These are phyloP conservation scores for Ephemerocybe angulata DNA, from an alignment of 768 basidiomycete species.

Conservation along the genomic window DNA sequence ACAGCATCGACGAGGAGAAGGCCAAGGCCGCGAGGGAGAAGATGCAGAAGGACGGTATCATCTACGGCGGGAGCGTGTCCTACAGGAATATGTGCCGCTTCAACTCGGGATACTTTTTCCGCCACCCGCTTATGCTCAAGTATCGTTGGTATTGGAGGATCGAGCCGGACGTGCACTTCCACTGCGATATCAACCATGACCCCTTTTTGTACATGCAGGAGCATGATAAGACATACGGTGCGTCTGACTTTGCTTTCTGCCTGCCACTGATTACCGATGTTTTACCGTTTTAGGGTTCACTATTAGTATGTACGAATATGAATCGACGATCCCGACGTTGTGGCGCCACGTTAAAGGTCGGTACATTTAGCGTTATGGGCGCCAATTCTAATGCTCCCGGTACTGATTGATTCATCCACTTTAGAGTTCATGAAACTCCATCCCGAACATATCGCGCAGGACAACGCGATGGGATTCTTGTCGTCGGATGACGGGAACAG, in stretches of 20 bases:
- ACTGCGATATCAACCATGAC: constrained; percentile 62
- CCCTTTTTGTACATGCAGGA: constrained; percentile 75
- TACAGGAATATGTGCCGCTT: constrained; percentile 70
- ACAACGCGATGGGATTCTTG: constrained; percentile 62
- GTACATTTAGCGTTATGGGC: constrained; percentile 10
- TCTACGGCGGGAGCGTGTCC: constrained; percentile 40
- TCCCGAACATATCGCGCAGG: constrained; percentile 53
- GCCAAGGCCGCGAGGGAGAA: constrained; percentile 54
- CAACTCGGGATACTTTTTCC: constrained; percentile 73
- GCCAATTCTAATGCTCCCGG: constrained; percentile 5
- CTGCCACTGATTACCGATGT: constrained; percentile 10
- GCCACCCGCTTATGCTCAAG: constrained; percentile 58
- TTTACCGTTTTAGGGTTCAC: constrained; percentile 50
- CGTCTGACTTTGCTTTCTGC: neutral
- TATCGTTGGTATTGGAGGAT: constrained; percentile 82
- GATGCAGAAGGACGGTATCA: constrained; percentile 50
- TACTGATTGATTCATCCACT: neutral
- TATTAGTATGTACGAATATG: constrained; percentile 70
- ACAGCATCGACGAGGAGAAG: constrained; percentile 67
- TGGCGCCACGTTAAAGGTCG: constrained; percentile 68
- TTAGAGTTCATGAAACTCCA: constrained; percentile 54
- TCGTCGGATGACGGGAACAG: constrained; percentile 48
- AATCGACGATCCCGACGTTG: constrained; percentile 69
- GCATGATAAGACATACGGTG: constrained; percentile 64
- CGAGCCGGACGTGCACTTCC: constrained; percentile 73